A percentile compares a stretch with the other conserved stretches of the same genome.
Conservation (phyloP, 1,139 yeast genomes). For the Meyerozyma guilliermondii region DNA sequence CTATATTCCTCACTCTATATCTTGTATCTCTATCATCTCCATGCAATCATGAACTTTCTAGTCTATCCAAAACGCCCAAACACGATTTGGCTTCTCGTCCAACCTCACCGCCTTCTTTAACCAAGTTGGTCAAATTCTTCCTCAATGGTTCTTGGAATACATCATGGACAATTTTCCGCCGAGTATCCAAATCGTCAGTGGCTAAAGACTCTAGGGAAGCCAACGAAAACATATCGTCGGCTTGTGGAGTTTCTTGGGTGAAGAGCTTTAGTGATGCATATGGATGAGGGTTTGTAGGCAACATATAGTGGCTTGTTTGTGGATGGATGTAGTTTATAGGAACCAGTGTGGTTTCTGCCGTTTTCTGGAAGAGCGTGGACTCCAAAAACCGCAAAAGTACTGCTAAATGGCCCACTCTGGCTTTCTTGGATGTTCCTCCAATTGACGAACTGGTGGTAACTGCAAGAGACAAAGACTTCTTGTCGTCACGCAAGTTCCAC, state of each 20-base stretch:
- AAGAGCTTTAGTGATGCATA: slow-evolving; percentile 55
- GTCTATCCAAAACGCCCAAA: slow-evolving; percentile 14
- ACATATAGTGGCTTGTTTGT: slow-evolving; percentile 44
- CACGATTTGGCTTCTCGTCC: slow-evolving; percentile 54
- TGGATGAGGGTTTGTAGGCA: slow-evolving; percentile 56
- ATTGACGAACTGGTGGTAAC: slow-evolving; percentile 40
- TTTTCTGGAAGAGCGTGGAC: slow-evolving; percentile 28
- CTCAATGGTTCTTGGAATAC: slow-evolving; percentile 46
- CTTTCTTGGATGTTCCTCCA: slow-evolving; percentile 34
- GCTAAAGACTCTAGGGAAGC: slow-evolving; percentile 30
- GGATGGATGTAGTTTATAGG: slow-evolving; percentile 30
- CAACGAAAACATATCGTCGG: slow-evolving; percentile 24
- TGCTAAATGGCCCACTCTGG: slow-evolving; percentile 38
- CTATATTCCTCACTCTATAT: too few species aligned
- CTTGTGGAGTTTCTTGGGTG: slow-evolving; percentile 27
- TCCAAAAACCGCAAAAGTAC: slow-evolving; percentile 39
- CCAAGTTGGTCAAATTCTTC: slow-evolving; percentile 46
- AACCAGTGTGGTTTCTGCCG: slow-evolving; percentile 1
- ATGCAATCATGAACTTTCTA: too few species aligned
- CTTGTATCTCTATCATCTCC: too few species aligned
- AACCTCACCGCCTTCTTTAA: slow-evolving; percentile 72
- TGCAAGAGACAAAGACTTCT: slow-evolving; percentile 41
- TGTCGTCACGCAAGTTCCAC: slow-evolving; percentile 49
- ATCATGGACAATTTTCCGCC: slow-evolving; percentile 52
- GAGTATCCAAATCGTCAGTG: slow-evolving; percentile 57